phyloP scores from a whole-genome alignment of 2,329 filamentous ascomycete genomes.

The Penicillium freii region DNA sequence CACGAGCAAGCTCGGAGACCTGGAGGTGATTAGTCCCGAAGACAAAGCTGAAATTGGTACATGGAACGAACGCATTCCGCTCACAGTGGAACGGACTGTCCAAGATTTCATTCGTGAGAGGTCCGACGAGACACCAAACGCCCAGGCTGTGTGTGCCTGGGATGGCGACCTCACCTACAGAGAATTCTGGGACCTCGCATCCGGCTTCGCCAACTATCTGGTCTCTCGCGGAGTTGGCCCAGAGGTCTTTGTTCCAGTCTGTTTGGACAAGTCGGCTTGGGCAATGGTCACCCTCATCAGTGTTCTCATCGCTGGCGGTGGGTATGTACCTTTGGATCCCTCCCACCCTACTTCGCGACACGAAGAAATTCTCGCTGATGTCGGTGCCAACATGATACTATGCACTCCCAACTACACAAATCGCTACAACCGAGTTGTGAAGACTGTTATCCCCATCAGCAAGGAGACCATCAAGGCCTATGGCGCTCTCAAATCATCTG shows the following conservation, averaged over 20 bases:
- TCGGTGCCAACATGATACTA: slow-evolving; percentile 33
- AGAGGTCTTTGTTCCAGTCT: slow-evolving; percentile 35
- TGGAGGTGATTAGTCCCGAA: slow-evolving; percentile 34
- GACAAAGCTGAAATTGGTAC: slow-evolving; percentile 33
- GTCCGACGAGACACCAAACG: slow-evolving; percentile 24
- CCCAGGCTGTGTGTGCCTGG: slow-evolving; percentile 37
- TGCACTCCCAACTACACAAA: slow-evolving; percentile 34
- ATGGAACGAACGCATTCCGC: slow-evolving; percentile 33
- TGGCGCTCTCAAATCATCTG: slow-evolving; percentile 16
- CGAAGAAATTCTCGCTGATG: slow-evolving; percentile 33
- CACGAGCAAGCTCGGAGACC: slow-evolving; percentile 23
- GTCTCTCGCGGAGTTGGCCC: slow-evolving; percentile 33
- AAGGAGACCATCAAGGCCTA: slow-evolving; percentile 33
- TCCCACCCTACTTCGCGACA: slow-evolving; percentile 36
- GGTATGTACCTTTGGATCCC: slow-evolving; percentile 36
- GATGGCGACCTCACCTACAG: slow-evolving; percentile 36
- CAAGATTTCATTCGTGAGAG: slow-evolving; percentile 36
- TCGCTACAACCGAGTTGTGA: slow-evolving; percentile 30
- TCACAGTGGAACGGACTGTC: slow-evolving; percentile 29
- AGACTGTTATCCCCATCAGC: slow-evolving; percentile 34
- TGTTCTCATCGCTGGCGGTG: slow-evolving; percentile 36
- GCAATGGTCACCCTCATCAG: slow-evolving; percentile 35
- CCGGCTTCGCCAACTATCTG: slow-evolving; percentile 32
- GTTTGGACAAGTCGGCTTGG: slow-evolving; percentile 38
- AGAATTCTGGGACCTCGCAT: slow-evolving; percentile 31